These are phyloP conservation scores for Colletotrichum sp. DNA, from an alignment of 2,329 filamentous ascomycete genomes.

Conservation along the genomic window DNA sequence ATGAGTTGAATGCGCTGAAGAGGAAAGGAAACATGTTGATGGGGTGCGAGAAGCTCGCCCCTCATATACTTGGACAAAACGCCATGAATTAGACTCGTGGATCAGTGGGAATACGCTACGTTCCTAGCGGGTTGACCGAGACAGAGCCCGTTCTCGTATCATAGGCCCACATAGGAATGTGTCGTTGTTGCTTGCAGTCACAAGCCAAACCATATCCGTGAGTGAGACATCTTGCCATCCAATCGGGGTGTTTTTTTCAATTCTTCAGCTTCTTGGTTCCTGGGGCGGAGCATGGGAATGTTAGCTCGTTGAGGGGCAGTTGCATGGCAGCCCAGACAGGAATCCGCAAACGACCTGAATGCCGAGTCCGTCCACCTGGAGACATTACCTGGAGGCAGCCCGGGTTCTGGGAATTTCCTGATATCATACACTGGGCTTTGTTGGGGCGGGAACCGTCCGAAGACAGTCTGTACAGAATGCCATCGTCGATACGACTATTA, in stretches of 20 bases:
- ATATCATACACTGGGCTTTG: neutral
- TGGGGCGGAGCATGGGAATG: neutral
- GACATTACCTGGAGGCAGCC: neutral
- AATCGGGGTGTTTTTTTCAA: neutral
- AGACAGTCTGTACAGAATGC: neutral
- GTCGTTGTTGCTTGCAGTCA: conserved; percentile 7
- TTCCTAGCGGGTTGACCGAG: neutral
- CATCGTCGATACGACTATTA: neutral
- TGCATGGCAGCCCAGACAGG: neutral
- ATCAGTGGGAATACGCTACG: neutral
- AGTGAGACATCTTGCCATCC: neutral
- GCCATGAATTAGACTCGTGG: neutral
- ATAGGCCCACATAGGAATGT: neutral
- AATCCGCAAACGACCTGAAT: neutral
- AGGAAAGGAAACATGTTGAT: neutral
- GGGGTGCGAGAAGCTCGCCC: neutral
- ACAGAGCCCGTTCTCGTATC: neutral
- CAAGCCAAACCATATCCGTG: neutral
- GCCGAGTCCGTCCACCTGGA: neutral
- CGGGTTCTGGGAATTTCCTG: neutral
- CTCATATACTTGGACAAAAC: conserved; percentile 2
- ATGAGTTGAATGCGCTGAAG: neutral
- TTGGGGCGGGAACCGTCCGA: neutral
- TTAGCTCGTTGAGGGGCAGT: neutral
- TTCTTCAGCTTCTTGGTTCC: neutral